Conservation (phyloP, 306 rosid species). For the Spatholobus suberectus region DNA sequence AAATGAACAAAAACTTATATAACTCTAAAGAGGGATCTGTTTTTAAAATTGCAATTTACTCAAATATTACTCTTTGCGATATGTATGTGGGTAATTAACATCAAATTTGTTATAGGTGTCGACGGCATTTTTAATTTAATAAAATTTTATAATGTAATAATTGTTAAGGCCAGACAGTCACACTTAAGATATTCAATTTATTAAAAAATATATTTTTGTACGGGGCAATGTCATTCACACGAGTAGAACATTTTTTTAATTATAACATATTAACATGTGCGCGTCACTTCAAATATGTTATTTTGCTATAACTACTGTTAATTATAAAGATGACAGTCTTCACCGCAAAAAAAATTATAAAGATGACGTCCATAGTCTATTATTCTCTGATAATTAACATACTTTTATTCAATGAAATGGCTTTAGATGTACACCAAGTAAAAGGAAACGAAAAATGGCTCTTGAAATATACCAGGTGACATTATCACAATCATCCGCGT, state of each 20-base stretch:
- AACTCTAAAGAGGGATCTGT: no score
- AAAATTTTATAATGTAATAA: neutral
- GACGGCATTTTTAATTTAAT: neutral
- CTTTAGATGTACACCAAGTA: neutral
- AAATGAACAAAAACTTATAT: neutral
- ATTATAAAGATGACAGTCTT: neutral
- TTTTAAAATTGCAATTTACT: neutral
- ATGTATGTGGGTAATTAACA: neutral
- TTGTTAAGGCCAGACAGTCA: neutral
- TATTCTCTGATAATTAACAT: neutral
- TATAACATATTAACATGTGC: neutral
- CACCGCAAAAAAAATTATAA: no score
- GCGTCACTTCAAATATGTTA: neutral
- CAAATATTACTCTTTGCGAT: neutral
- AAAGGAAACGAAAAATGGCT: neutral
- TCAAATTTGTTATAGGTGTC: neutral
- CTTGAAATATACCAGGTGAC: neutral
- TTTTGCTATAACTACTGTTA: neutral
- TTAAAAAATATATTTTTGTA: neutral
- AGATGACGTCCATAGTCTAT: neutral
- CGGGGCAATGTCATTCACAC: neutral
- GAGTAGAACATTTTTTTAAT: neutral
- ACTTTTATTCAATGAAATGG: neutral
- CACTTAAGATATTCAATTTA: neutral
- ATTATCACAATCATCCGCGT: neutral